Evolutionary conservation across 192 early-diverging fungal genomes (phyloP).

Genomic region (Coemansia sp.): DNA sequence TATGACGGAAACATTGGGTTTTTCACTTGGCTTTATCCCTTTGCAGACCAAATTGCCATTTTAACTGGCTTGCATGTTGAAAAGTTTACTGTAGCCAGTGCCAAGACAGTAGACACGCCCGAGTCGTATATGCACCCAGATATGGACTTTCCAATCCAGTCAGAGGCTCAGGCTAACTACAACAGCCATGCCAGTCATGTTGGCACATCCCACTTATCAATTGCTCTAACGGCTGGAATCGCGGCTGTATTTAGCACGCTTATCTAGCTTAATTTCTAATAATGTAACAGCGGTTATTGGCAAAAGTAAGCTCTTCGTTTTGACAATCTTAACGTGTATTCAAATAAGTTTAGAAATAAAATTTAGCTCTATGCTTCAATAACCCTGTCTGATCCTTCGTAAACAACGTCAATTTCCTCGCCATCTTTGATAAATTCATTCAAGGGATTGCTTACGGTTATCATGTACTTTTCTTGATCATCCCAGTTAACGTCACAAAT

Average conservation of each 20-base stretch:
- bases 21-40: slow-evolving; percentile 5
- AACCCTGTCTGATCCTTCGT: too few species aligned
- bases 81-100: slow-evolving; percentile 11
- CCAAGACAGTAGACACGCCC: background rate
- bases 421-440: too few species aligned
- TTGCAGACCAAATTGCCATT: slow-evolving; percentile 2
- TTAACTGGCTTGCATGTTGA: slow-evolving; percentile 2
- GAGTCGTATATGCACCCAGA: slow-evolving; percentile 5
- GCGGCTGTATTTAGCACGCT: background rate
- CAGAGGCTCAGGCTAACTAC: background rate
- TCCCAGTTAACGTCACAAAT: too few species aligned
- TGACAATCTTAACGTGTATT: background rate
- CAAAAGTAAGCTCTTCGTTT: background rate
- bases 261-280: background rate
- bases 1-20: background rate
- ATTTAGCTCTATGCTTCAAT: too few species aligned
- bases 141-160: slow-evolving; percentile 2
- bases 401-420: too few species aligned
- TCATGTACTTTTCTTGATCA: too few species aligned
- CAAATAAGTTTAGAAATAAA: background rate
- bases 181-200: background rate
- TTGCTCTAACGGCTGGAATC: background rate
- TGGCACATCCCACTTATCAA: background rate
- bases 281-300: background rate
- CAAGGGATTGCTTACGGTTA: too few species aligned